Percentiles rank a stretch among this genome's conserved stretches.
phyloP scores from a whole-genome alignment of 495 filamentous ascomycete species.

The Hypoxylon cercidicola region DNA sequence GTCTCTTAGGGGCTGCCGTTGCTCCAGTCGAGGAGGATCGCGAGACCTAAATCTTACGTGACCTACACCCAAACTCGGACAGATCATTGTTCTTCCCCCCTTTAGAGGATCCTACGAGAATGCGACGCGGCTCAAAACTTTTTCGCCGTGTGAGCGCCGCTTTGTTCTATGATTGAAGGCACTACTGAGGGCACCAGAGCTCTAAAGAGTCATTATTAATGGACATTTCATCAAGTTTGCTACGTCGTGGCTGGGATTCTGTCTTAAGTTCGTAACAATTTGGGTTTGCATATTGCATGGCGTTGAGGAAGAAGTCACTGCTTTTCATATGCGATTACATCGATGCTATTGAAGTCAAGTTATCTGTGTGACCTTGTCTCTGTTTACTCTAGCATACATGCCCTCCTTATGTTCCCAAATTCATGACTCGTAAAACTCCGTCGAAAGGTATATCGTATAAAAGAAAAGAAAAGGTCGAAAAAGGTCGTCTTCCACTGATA shows the following conservation, averaged over 20 bases:
- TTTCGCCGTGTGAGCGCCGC: not conserved
- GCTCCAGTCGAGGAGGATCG: slow-evolving; percentile 20
- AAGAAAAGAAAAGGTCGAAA: too few relatives aligned
- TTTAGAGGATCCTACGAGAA: slow-evolving; percentile 5
- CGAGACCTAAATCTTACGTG: slow-evolving; percentile 19
- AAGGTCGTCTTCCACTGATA: not conserved
- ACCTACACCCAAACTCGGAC: not conserved
- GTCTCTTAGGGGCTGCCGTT: slow-evolving; percentile 36
- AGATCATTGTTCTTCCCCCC: not conserved
- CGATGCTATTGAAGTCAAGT: not conserved
- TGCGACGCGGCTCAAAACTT: not conserved
- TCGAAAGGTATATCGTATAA: slow-evolving; percentile 7
- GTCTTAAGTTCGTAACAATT: too few relatives aligned
- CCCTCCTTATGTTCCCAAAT: not conserved
- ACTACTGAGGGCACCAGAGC: not conserved
- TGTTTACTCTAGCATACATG: not conserved
- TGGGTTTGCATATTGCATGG: too few relatives aligned
- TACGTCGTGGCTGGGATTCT: not conserved
- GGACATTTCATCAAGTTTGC: not conserved
- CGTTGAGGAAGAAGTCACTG: too few relatives aligned
- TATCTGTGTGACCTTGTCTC: not conserved
- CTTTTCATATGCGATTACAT: not conserved
- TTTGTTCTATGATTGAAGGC: not conserved
- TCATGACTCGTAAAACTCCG: slow-evolving; percentile 1
- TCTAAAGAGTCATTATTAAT: not conserved